Evolutionary conservation across 768 basidiomycete genomes (phyloP), one percentile per base, ranked within the genome.

Genomic region (Cyclocybe cylindracea): DNA sequence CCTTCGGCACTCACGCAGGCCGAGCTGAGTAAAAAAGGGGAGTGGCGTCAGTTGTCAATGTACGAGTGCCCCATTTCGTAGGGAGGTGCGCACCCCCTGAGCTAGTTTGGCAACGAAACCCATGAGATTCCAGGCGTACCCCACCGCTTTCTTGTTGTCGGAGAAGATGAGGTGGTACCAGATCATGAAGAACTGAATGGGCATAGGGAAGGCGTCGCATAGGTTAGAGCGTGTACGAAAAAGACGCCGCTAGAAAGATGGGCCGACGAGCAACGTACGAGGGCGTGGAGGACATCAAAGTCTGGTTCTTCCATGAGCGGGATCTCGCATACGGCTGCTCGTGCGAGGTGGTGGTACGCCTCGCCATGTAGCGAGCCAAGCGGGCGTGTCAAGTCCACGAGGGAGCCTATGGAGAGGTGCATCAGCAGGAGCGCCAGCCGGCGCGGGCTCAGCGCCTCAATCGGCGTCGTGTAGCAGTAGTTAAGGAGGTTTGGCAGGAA

Each of bases 51-150:
- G 38, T 44, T 44, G 39, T 60, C 35, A 48, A 24, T 32, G 47
- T 32, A 54, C 46, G 10, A 46, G 49, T 45, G n/a, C 32, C 1
- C 44, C 7, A 40, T 16, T 39, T 41, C 10, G 50, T 54, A 47
- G 52, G 49, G 36, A 37, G 50, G 50, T 42, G 66, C 86, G 68
- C 62, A 88, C 86, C 56, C 82, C 85, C 66, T 87, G 86, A 6
- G 87, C 85, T 13, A 89, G 69, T 64, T 88, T 89, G 31, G 83
- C 82, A 7, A 86, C 79, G 49, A 89, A 83, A 14, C 87, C 87
- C 82, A 89, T 84, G 39, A 88, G 70, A 51, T 86, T 85, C 86
- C 86, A 89, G 13, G 86, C 85, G 52, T 87, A 85, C 11, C 85
- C 84, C 10, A 85, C 77, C 0, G 85, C 86, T 55, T 86, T 85